Percentiles rank a stretch among this genome's conserved stretches.
phyloP scores from a whole-genome alignment of 2,329 filamentous ascomycete genomes.

The Chaetothyriales sp. region DNA sequence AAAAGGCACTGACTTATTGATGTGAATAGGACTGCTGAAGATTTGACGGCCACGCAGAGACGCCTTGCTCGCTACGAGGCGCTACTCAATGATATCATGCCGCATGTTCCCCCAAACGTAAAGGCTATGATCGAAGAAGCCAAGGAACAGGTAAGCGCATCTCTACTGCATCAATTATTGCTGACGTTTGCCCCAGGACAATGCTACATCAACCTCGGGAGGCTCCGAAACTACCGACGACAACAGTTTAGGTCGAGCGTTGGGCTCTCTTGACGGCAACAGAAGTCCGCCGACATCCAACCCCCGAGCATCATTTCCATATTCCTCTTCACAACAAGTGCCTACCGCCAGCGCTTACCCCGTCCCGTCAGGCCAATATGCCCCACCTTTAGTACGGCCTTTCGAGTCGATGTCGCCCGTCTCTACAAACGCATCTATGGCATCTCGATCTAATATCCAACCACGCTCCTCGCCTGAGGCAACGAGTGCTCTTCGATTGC shows the following conservation, averaged over 20 bases:
- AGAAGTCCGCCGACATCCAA: background rate
- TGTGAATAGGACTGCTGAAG: constrained; percentile 15
- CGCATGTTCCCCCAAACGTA: constrained; percentile 15
- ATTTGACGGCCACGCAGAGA: constrained; percentile 15
- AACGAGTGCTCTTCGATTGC: constrained; percentile 7
- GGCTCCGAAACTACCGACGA: constrained; percentile 12
- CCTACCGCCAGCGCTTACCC: background rate
- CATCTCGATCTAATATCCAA: constrained; percentile 2
- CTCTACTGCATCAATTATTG: background rate
- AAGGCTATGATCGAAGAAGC: constrained; percentile 16
- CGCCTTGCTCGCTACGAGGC: constrained; percentile 16
- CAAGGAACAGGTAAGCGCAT: constrained; percentile 11
- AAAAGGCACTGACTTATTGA: background rate
- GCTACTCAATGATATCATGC: constrained; percentile 16
- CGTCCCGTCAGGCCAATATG: background rate
- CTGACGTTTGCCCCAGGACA: constrained; percentile 5
- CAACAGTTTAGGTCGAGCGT: background rate
- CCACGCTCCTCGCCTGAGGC: constrained; percentile 9
- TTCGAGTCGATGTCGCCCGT: background rate
- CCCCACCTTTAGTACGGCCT: background rate
- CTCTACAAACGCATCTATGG: too few species aligned
- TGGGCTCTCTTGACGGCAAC: background rate
- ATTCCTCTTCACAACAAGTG: background rate
- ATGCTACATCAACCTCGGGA: constrained; percentile 5
- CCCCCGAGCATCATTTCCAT: background rate